phyloP scores from a whole-genome alignment of 345 rosid species.

The Cardamine occulta region DNA sequence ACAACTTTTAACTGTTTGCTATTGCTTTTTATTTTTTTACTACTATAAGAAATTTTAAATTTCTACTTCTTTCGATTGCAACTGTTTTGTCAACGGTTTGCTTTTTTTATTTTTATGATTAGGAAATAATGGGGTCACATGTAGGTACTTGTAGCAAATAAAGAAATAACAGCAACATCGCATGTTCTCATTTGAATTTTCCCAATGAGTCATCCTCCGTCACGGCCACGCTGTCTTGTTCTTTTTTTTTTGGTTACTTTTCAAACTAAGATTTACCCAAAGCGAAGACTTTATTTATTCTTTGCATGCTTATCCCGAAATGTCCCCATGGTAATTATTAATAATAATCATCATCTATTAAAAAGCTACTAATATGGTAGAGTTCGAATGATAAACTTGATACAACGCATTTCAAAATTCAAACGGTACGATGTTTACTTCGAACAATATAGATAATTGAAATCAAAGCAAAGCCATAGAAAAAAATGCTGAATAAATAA shows the following conservation, averaged over 20 bases:
- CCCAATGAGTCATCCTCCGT: slow-evolving; percentile 42
- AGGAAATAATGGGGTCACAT: slow-evolving; percentile 47
- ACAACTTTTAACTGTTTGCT: slow-evolving; percentile 10
- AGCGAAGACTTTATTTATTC: slow-evolving; percentile 35
- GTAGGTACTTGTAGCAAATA: slow-evolving; percentile 33
- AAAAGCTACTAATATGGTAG: slow-evolving; percentile 8
- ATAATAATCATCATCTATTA: slow-evolving; percentile 8
- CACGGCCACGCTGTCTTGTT: slow-evolving; percentile 43
- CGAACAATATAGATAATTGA: background rate
- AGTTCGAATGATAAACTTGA: slow-evolving; percentile 11
- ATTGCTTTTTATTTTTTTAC: slow-evolving; percentile 20
- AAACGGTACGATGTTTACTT: background rate
- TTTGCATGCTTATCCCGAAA: slow-evolving; percentile 40
- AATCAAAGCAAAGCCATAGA: slow-evolving; percentile 8
- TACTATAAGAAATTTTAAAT: slow-evolving; percentile 1
- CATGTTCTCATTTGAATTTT: slow-evolving; percentile 44
- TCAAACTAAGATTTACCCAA: slow-evolving; percentile 30
- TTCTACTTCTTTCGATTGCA: background rate
- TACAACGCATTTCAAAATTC: slow-evolving; percentile 25
- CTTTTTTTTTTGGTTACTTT: background rate
- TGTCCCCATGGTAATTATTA: slow-evolving; percentile 28
- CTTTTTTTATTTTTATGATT: slow-evolving; percentile 38
- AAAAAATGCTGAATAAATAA: slow-evolving; percentile 29
- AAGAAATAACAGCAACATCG: slow-evolving; percentile 40
- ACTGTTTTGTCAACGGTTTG: slow-evolving; percentile 44